A percentile compares a stretch with the other conserved stretches of the same genome.
Conservation (phyloP, 129 eudicot species). For the Solidago caesia region DNA sequence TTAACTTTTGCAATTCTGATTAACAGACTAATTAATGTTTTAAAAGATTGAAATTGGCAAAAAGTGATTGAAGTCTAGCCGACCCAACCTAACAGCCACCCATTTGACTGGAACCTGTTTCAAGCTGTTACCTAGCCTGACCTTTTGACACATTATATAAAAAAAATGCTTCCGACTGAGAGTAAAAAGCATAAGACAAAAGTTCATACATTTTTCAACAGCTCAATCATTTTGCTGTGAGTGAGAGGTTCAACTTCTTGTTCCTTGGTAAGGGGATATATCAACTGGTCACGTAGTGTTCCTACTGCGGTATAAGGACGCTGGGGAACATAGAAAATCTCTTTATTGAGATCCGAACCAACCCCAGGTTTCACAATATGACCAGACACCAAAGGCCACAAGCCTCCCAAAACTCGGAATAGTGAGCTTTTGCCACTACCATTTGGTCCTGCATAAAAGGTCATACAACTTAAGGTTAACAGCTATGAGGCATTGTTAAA, state of each 20-base stretch:
- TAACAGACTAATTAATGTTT: too few species aligned
- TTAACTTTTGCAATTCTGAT: too few species aligned
- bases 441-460: constrained; percentile 73
- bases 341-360: constrained; percentile 97
- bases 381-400: constrained; percentile 97
- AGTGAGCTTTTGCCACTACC: constrained; percentile 99
- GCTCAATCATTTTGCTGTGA: constrained; percentile 70
- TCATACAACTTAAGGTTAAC: constrained; percentile 7
- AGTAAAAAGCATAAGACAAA: constrained; percentile 2
- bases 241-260: constrained; percentile 87
- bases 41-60: too few species aligned
- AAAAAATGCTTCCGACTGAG: background rate
- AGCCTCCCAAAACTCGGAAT: constrained; percentile 95
- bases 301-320: constrained; percentile 98
- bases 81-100: too few species aligned
- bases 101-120: background rate
- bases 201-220: constrained; percentile 74
- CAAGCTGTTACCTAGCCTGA: background rate
- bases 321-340: constrained; percentile 97
- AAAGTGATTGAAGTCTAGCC: too few species aligned
- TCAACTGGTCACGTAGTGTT: constrained; percentile 96
- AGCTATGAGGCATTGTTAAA: background rate
- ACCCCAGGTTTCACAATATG: constrained; percentile 98
- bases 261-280: constrained; percentile 86
- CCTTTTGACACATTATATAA: background rate